Percentiles rank a stretch among this genome's conserved stretches.
Evolutionary conservation across 1,284 basidiomycete genomes (phyloP).

Genomic region (Moesziomyces parantarcticus): DNA sequence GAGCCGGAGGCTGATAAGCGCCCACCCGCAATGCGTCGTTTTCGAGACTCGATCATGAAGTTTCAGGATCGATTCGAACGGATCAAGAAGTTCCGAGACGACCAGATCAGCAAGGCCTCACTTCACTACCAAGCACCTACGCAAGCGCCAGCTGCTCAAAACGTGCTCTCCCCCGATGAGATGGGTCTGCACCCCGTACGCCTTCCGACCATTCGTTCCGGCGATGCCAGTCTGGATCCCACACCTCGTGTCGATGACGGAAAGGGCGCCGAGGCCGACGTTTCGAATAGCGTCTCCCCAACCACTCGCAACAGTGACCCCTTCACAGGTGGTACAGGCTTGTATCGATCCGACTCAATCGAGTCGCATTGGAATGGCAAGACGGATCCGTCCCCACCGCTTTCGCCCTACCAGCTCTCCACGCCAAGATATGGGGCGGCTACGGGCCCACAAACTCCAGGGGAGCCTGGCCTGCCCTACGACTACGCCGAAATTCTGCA

Average conservation of each 20-base stretch:
- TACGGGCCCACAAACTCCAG: background rate
- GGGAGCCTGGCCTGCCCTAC: background rate
- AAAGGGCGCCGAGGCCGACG: background rate
- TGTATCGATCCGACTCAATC: background rate
- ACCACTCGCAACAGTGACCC: background rate
- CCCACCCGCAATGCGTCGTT: background rate
- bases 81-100: conserved; percentile 7
- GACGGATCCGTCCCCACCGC: background rate
- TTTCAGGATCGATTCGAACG: conserved; percentile 5
- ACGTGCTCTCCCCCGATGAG: background rate
- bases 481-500: background rate
- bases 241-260: background rate
- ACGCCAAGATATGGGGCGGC: background rate
- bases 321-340: background rate
- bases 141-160: background rate
- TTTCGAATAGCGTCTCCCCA: background rate
- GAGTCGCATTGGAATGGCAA: background rate
- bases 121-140: conserved; percentile 8
- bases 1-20: no score
- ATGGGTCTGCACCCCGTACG: background rate
- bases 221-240: background rate
- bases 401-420: background rate
- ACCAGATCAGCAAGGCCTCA: conserved; percentile 16
- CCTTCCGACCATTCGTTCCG: background rate
- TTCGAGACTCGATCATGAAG: conserved; percentile 5